Evolutionary conservation across 129 eudicot genomes (phyloP), one percentile per base, ranked within the genome.

Genomic region (Cynara cardunculus): DNA sequence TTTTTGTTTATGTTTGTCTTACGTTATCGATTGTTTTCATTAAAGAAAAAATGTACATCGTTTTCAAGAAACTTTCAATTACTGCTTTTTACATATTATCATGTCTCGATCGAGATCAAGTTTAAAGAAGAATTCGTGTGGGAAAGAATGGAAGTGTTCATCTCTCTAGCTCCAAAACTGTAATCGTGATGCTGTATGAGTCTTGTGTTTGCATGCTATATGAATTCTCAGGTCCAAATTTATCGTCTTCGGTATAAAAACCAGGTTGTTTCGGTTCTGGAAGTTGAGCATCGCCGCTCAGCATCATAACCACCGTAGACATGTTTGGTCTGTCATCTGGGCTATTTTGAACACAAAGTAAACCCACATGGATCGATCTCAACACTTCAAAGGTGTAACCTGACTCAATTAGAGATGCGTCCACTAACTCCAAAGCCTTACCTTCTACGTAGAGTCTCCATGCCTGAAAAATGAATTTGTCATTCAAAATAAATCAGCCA

Each of bases 381-480:
- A 73, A 56, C 62, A 78, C 72, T 79, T 78, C 59, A 19, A 2
- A 26, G 12, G 25, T 25, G 39, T 34, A 6, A 77, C 18, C 12
- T 24, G 79, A 73, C 16, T 78, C 28, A 5, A 22, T 10, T 22
- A 83, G 19, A 27, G n/a, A 22, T 13, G 74, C 4, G 26, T 84
- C 83, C 5, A 66, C 30, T 2, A 84, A 75, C 31, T 84, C 87
- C 41, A 73, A 21, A 25, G 87, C 53, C 65, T 74, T 71, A 8
- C 80, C 87, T 83, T 73, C 83, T 28, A 7, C 73, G 35, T 78
- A 61, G 10, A 84, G 83, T 67, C 34, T 66, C 87, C 87, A 84
- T 64, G 80, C 87, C 84, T 84, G 32, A 39, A 2, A 59, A 0
- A 27, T 12, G 1, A 5, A 18, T 8, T 31, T 0, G 39, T 31